Percentiles rank a stretch among this genome's conserved stretches.
These are phyloP conservation scores for Syzygium aromaticum DNA, from an alignment of 345 rosid species.

Conservation along the genomic window DNA sequence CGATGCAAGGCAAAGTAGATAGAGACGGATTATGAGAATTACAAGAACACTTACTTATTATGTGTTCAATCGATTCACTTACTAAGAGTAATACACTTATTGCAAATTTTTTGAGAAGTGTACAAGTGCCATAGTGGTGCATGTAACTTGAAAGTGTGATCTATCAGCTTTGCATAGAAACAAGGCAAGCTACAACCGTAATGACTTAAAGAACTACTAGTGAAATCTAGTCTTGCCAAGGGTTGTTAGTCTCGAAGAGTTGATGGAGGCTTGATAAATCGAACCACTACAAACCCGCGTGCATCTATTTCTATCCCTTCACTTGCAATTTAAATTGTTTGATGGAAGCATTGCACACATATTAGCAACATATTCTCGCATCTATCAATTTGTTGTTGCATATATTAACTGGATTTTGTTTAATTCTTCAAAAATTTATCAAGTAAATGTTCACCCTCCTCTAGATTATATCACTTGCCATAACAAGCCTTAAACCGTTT, in stretches of 20 bases:
- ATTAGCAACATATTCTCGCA: background rate
- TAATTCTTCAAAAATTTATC: background rate
- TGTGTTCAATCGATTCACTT: background rate
- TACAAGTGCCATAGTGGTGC: background rate
- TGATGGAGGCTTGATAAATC: background rate
- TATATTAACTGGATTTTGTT: background rate
- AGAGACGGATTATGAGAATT: background rate
- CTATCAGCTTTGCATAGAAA: background rate
- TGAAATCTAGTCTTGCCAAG: background rate
- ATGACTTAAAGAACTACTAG: background rate
- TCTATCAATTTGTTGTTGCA: background rate
- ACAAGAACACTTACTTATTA: background rate
- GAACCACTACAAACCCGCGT: background rate
- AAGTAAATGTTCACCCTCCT: background rate
- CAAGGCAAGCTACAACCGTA: background rate
- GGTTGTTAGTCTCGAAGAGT: background rate
- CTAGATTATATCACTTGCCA: background rate
- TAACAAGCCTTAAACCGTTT: background rate
- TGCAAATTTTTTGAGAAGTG: background rate
- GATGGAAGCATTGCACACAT: background rate
- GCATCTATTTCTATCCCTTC: background rate
- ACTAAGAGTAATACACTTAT: background rate
- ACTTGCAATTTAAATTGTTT: background rate
- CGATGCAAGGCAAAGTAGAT: background rate
- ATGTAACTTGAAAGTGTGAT: background rate